A percentile compares a stretch with the other conserved stretches of the same genome.
These are phyloP conservation scores for Circinella umbellata DNA, from an alignment of 371 early-diverging fungal genomes.

Conservation along the genomic window DNA sequence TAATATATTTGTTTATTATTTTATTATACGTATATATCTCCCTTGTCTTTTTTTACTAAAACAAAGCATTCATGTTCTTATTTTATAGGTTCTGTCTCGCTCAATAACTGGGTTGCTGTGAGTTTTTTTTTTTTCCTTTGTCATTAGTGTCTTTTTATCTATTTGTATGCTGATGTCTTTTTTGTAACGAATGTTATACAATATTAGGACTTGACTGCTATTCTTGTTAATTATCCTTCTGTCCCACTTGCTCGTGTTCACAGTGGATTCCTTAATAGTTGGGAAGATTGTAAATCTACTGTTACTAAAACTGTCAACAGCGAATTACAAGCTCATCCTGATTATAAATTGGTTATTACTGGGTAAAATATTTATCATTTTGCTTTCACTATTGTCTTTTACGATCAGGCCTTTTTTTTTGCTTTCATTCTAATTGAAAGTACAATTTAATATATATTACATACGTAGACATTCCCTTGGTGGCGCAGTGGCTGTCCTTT, in stretches of 20 bases:
- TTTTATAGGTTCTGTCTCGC: conserved; percentile 6
- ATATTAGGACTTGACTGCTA: conserved; percentile 19
- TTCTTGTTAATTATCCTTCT: conserved; percentile 13
- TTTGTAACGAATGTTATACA: background rate
- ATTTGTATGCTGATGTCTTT: background rate
- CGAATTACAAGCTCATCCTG: conserved; percentile 21
- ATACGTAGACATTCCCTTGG: conserved; percentile 24
- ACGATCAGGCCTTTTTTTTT: too few species aligned
- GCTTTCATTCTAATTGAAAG: too few species aligned
- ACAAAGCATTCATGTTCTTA: background rate
- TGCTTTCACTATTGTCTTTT: background rate
- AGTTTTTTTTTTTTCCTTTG: background rate
- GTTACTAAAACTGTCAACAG: conserved; percentile 3
- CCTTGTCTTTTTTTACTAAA: too few species aligned
- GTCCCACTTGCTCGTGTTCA: conserved; percentile 22
- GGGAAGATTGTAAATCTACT: conserved; percentile 11
- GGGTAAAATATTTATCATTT: conserved; percentile 9
- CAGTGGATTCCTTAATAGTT: conserved; percentile 19
- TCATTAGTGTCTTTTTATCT: background rate
- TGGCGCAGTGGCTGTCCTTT: conserved; percentile 22
- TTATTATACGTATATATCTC: too few species aligned
- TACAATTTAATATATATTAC: background rate
- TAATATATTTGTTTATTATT: too few species aligned
- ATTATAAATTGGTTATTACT: conserved; percentile 24
- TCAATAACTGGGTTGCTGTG: conserved; percentile 27